Evolutionary conservation across 164 flowering plant species (phyloP).

Genomic region (Sedum album): DNA sequence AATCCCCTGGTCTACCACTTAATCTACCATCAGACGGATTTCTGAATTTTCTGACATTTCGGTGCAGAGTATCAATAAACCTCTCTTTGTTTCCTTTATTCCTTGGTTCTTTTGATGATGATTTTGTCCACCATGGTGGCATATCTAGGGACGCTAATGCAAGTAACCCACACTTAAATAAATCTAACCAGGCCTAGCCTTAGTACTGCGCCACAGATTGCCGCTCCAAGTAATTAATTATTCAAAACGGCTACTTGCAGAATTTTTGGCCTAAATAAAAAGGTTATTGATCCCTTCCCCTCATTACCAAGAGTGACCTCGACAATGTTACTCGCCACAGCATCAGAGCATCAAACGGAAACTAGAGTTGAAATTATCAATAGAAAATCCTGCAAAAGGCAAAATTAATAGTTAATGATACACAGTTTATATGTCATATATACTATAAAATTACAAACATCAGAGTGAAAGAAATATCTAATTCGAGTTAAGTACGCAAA

Average conservation of each 20-base stretch:
- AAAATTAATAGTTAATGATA: neutral
- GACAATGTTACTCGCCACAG: neutral
- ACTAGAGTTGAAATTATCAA: neutral
- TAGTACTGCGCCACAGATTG: neutral
- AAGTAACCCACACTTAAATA: neutral
- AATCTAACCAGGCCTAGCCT: neutral
- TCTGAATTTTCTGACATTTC: neutral
- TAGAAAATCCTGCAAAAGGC: neutral
- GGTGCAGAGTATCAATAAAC: neutral
- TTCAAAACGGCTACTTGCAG: neutral
- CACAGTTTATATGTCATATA: neutral
- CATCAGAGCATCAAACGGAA: neutral
- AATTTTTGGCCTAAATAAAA: neutral
- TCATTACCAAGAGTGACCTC: neutral
- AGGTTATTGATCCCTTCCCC: neutral
- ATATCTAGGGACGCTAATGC: neutral
- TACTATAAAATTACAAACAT: neutral
- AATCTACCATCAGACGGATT: conserved; percentile 41
- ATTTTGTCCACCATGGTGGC: neutral
- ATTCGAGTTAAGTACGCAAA: neutral
- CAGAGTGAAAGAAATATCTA: neutral
- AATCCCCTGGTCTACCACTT: conserved; percentile 40
- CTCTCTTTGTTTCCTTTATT: neutral
- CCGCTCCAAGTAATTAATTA: neutral
- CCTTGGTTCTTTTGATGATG: neutral